Evolutionary conservation across 371 early-diverging fungal genomes (phyloP), one percentile per base, ranked within the genome.

Genomic region (Mucor racemosus): DNA sequence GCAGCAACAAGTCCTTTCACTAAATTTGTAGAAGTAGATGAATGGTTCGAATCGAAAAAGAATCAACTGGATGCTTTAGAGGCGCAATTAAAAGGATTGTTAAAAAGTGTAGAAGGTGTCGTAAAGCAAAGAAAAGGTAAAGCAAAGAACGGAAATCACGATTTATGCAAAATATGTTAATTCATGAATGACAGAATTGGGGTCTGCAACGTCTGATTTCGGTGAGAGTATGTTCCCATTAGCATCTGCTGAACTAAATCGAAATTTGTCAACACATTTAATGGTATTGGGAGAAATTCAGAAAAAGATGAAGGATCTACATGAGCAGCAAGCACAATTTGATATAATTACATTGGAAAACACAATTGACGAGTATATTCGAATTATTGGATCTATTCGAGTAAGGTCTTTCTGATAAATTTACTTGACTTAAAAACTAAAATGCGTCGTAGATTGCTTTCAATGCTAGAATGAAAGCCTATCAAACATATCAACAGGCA

Each of bases 291-390:
- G 91, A 14, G 85, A 90, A 62, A 84, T 96, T 61, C 95, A 95
- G 65, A 90, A 91, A 71, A 80, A 88, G 60, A 85, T 96, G 73
- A 86, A 86, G 67, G 89, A 86, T 33, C 60, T 97, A 33, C 93
- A 94, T 66, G 91, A 91, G 53, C 75, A 84, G 38, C 92, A 92
- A 73, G 84, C 81, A 9, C 88, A 87, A 13, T 79, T 85, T 58
- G 95, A 96, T 75, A 82, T 93, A 14, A 71, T 84, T 15, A 86
- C 91, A 5, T 71, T 95, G 57, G 91, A 88, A 73, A 85, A 90
- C 53, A 94, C 91, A 0, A 90, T 92, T 46, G 95, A 95, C 66
- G 95, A 95, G 71, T 93, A 96, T 69, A 86, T 95, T 67, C 90
- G 95, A n/a, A 86, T 92, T 64, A 92, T 95, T 62, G 91, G 89